phyloP scores from a whole-genome alignment of 2,329 filamentous ascomycete genomes.

The Nemania abortiva region DNA sequence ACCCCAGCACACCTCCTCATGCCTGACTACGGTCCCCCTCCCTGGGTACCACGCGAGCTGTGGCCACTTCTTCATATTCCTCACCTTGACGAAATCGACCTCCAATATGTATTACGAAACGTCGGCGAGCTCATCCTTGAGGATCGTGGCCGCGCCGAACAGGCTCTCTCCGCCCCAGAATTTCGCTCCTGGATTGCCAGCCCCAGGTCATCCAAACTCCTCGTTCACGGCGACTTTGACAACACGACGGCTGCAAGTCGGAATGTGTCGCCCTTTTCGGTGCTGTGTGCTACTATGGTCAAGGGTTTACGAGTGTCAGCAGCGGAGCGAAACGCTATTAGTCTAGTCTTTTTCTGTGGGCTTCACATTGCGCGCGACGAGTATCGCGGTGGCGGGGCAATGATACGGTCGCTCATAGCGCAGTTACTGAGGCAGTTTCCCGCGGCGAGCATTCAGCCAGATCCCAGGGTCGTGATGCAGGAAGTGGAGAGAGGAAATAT shows the following conservation, averaged over 20 bases:
- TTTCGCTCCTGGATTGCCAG: constrained; percentile 23
- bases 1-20: neutral
- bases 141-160: constrained; percentile 24
- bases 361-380: constrained; percentile 17
- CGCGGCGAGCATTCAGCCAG: neutral
- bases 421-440: constrained; percentile 27
- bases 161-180: constrained; percentile 4
- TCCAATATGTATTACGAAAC: constrained; percentile 2
- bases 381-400: constrained; percentile 13
- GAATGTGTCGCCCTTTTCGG: constrained; percentile 19
- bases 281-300: constrained; percentile 21
- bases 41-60: constrained; percentile 11
- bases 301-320: constrained; percentile 7
- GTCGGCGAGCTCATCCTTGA: constrained; percentile 18
- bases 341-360: constrained; percentile 33
- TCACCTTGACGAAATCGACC: constrained; percentile 20
- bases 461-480: constrained; percentile 1
- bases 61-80: constrained; percentile 15
- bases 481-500: constrained; percentile 14
- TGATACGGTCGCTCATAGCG: constrained; percentile 27
- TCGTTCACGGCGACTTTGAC: constrained; percentile 29
- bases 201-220: constrained; percentile 11
- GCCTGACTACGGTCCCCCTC: neutral
- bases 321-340: constrained; percentile 7
- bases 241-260: constrained; percentile 10